Conservation (phyloP, 192 early-diverging fungal species). For the Chytriomyces confervae region DNA sequence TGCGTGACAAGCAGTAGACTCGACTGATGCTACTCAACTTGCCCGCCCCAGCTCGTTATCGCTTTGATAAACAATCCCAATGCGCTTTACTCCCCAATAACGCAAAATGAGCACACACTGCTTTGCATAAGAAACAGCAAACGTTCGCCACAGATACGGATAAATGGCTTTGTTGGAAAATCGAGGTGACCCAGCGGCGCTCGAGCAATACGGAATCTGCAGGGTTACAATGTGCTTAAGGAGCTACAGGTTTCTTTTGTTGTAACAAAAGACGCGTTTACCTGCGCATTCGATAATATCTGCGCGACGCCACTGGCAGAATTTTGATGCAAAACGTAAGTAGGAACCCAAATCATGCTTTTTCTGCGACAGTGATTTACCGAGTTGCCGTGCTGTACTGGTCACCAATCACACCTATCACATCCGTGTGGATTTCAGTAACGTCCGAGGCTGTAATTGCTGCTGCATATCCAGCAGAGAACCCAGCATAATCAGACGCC, state of each 20-base stretch:
- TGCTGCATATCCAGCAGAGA: constrained; percentile 2
- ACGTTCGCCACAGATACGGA: neutral
- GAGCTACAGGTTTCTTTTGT: too few relatives aligned
- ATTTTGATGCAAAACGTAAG: too few relatives aligned
- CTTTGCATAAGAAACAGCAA: neutral
- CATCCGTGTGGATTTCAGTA: constrained; percentile 9
- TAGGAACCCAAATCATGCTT: too few relatives aligned
- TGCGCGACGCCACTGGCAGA: too few relatives aligned
- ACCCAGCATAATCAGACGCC: neutral
- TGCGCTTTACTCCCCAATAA: neutral
- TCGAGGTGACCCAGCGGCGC: neutral
- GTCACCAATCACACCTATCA: constrained; percentile 18
- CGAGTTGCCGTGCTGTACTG: constrained; percentile 1
- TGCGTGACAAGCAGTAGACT: too few relatives aligned
- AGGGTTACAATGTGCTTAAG: neutral
- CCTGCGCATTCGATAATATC: too few relatives aligned
- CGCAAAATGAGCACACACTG: neutral
- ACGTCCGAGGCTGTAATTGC: neutral
- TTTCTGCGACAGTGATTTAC: too few relatives aligned
- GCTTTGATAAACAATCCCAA: neutral
- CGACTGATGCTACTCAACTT: too few relatives aligned
- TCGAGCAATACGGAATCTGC: constrained; percentile 10
- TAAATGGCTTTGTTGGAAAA: constrained; percentile 1
- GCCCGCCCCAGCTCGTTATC: neutral
- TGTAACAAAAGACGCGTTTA: neutral